A percentile compares a stretch with the other conserved stretches of the same genome.
Conservation (phyloP, 1,284 basidiomycete species). For the Malassezia globosa region DNA sequence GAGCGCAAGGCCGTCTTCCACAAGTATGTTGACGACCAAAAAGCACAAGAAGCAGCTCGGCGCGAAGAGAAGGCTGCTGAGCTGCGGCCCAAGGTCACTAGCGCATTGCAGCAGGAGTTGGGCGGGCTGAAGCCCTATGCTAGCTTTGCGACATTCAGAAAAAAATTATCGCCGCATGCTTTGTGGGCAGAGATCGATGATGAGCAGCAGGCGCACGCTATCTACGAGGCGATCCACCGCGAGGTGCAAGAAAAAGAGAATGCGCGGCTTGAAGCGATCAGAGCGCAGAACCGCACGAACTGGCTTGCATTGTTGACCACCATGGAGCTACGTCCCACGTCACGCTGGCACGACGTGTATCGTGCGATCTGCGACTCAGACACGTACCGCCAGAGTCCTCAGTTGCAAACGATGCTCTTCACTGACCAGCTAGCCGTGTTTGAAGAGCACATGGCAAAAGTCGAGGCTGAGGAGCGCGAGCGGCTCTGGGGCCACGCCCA, state of each 20-base stretch:
- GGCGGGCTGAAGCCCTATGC: slow-evolving; percentile 30
- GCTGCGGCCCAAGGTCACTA: slow-evolving; percentile 24
- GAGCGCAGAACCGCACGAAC: slow-evolving; percentile 32
- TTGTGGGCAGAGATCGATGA: slow-evolving; percentile 25
- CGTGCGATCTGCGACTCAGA: slow-evolving; percentile 33
- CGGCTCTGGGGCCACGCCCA: neutral
- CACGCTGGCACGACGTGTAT: slow-evolving; percentile 43
- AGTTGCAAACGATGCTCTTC: slow-evolving; percentile 26
- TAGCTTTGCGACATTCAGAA: slow-evolving; percentile 28
- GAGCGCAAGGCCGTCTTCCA: slow-evolving; percentile 77
- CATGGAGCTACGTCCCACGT: slow-evolving; percentile 37
- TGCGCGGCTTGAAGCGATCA: slow-evolving; percentile 18
- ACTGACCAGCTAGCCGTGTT: slow-evolving; percentile 40
- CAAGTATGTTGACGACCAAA: slow-evolving; percentile 44
- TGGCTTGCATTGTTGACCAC: slow-evolving; percentile 36
- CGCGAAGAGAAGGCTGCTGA: slow-evolving; percentile 18
- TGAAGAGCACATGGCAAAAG: slow-evolving; percentile 31
- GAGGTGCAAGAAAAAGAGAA: slow-evolving; percentile 25
- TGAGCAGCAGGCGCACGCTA: slow-evolving; percentile 20
- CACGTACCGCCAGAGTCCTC: slow-evolving; percentile 29
- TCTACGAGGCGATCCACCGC: slow-evolving; percentile 24
- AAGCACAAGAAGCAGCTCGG: slow-evolving; percentile 26
- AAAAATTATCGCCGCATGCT: slow-evolving; percentile 11
- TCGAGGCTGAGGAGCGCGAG: slow-evolving; percentile 25
- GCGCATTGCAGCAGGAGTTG: slow-evolving; percentile 15